A percentile compares a stretch with the other conserved stretches of the same genome.
These are phyloP conservation scores for Zizania palustris DNA, from an alignment of 202 grass and related monocot species.

Conservation along the genomic window DNA sequence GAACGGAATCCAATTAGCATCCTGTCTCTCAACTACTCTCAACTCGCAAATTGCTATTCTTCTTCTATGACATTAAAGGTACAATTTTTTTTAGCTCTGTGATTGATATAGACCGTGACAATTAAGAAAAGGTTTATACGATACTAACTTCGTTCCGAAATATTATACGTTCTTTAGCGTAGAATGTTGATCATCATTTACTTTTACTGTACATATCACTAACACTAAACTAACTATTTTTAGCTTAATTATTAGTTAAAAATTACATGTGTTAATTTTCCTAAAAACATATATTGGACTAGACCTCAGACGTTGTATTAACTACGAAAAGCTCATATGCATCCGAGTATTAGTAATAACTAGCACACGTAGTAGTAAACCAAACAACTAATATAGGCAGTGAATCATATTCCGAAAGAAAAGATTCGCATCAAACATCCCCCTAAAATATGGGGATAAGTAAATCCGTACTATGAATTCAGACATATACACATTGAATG, in stretches of 20 bases:
- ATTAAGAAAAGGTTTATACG: no score
- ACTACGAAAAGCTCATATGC: constrained; percentile 41
- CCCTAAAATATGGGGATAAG: constrained; percentile 23
- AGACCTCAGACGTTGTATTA: no score
- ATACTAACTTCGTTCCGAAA: no score
- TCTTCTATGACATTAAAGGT: background rate
- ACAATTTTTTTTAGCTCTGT: background rate
- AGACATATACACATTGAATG: background rate
- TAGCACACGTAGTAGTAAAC: constrained; percentile 3
- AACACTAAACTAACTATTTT: no score
- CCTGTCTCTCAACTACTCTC: constrained; percentile 10
- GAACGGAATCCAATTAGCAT: constrained; percentile 17
- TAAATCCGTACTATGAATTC: constrained; percentile 38
- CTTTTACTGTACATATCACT: no score
- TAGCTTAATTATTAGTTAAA: no score
- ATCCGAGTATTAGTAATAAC: background rate
- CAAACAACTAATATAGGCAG: background rate
- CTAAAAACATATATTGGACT: no score
- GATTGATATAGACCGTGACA: constrained; percentile 31
- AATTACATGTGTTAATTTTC: no score
- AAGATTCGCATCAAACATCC: constrained; percentile 47
- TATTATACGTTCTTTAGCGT: no score
- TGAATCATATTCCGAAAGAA: constrained; percentile 13
- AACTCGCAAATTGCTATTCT: background rate
- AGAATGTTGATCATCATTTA: no score